Evolutionary conservation across 495 filamentous ascomycete species (phyloP), one percentile per base, ranked within the genome.

Genomic region (Parachaetomium inaequale): DNA sequence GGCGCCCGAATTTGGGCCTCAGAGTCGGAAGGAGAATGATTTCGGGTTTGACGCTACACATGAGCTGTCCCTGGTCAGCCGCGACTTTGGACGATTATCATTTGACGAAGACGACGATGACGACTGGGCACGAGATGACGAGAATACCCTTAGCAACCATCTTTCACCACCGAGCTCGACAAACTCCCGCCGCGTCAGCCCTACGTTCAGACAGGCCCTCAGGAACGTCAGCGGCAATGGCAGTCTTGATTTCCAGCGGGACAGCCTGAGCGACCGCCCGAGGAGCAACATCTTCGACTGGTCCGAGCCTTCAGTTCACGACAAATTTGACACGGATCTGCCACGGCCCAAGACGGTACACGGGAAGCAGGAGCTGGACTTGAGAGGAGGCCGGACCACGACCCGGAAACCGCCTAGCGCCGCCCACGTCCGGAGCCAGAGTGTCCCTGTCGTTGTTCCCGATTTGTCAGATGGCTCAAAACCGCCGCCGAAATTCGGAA

Each of bases 341-440:
- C 79, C 82, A 49, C 84, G 93, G 58, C 93, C 94, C 12, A 88
- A 88, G 63, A 96, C 92, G 12, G 89, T 95, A 43, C 93, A 97
- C 76, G 92, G 90, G 3, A 97, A 95, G 75, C 91, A 96, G 72
- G 82, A 86, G 68, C 78, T 81, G 53, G 84, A 91, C 63, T 70
- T 80, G 53, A 81, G 91, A 71, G 90, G 88, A 50, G 92, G 90
- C 64, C 87, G 91, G 55, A 76, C 86, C 28, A 76, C 84, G 29
- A 90, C 84, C 64, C 88, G 93, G 47, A 89, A 92, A 65, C 85
- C 84, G 17, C 88, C 91, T 34, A 89, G 81, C 63, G 84, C 87
- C 2, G 77, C 91, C 25, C 94, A 98, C 71, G 80, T 96, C 49
- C 87, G 94, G 51, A 97, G 94, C 69, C 92, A 96, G 69, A 98